Base-by-base conservation (phyloP, 106 monocot species). In the Allium fistulosum region DNA sequence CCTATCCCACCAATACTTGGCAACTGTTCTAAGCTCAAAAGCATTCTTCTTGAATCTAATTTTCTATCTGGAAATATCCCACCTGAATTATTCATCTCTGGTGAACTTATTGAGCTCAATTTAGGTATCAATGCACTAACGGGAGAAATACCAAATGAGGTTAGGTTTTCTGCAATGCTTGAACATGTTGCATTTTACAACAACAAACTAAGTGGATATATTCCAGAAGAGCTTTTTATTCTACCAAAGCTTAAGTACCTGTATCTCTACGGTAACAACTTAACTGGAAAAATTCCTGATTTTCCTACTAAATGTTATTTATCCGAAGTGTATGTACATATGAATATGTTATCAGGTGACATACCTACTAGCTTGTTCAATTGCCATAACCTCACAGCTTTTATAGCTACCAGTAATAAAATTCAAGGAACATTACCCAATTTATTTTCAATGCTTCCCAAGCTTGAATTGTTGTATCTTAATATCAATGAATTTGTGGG, bases 141-240 rank as follows among this genome's bases (percentile, higher is more conserved):
- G 26, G 92, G 92, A 8, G 1, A 71, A 12, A 83, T 92, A 59
- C 88, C 92, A 0, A 47, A 50, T 11, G 72, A 74, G 59, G 76
- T 83, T 22, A 46, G 57, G 6, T 62, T 68, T 49, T 69, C 82
- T 9, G 11, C 53, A 27, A 14, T 48, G 6, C 82, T 92, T 7
- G 69, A 74, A 22, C 56, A 71, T 59, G 65, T 77, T 18, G 61
- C 62, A 16, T 62, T 93, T 16, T 68, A 67, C 45, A 58, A 75
- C 8, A 93, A 93, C 57, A 77, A 10, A 46, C 68, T 93, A 56
- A 46, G 60, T 11, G 93, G 93, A 2, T 81, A 76, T 18, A 81
- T 93, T 65, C 93, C 89, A 0, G n/a, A 26, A 18, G 81, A 74
- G 65, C 74, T 89, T 17, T 18, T 77, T 56, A 67, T 17, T n/a